These are phyloP conservation scores for Aurinia saxatilis DNA, from an alignment of 345 rosid species.

Conservation along the genomic window DNA sequence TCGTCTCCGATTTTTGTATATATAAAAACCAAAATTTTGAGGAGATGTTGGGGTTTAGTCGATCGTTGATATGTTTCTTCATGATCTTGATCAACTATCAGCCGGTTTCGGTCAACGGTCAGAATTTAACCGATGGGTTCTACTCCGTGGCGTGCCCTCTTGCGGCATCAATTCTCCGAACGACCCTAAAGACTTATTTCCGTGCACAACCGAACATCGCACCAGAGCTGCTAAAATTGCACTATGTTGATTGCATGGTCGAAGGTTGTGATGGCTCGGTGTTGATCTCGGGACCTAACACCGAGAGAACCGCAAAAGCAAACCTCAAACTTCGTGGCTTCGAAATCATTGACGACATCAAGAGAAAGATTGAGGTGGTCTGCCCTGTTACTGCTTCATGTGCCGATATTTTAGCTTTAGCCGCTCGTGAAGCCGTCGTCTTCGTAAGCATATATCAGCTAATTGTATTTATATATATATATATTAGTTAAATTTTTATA, in stretches of 20 bases:
- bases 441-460: too few relatives aligned
- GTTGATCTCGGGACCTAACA: neutral
- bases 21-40: neutral
- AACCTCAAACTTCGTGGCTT: neutral
- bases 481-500: too few relatives aligned
- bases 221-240: conserved; percentile 2
- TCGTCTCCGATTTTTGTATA: neutral
- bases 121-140: neutral
- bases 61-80: neutral
- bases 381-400: conserved; percentile 27
- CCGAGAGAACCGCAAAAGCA: neutral
- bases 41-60: neutral
- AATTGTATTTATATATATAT: too few relatives aligned
- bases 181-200: neutral
- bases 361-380: neutral
- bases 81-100: neutral
- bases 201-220: neutral
- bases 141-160: neutral
- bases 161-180: neutral
- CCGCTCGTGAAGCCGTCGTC: conserved; percentile 34
- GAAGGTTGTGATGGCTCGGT: conserved; percentile 3
- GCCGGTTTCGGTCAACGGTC: neutral
- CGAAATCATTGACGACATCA: neutral
- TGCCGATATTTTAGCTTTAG: conserved; percentile 33
- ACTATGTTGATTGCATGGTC: neutral